Conservation (phyloP, 305 asterid species). For the Fraxinus greggii region DNA sequence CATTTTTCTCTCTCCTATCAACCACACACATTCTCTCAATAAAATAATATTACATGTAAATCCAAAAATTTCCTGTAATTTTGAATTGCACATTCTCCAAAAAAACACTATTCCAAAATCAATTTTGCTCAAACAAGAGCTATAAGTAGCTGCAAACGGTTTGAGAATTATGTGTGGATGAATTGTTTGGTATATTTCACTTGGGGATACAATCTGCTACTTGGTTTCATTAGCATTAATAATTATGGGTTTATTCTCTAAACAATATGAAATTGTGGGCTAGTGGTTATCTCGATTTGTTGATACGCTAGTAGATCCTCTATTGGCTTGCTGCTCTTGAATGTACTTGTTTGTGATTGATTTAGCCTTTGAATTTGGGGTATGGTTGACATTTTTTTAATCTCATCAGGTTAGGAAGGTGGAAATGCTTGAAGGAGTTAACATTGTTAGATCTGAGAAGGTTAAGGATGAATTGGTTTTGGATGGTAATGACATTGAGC, state of each 20-base stretch:
- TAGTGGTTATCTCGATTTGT: background rate
- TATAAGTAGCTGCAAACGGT: background rate
- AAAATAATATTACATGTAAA: too few species aligned
- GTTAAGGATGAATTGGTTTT: conserved; percentile 70
- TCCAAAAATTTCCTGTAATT: too few species aligned
- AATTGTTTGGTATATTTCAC: background rate
- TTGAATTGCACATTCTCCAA: too few species aligned
- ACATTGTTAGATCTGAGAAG: conserved; percentile 63
- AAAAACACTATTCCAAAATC: too few species aligned
- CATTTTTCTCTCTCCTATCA: too few species aligned
- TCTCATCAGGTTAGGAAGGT: conserved; percentile 58
- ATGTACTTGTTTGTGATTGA: background rate
- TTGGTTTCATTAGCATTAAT: background rate
- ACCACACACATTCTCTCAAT: too few species aligned
- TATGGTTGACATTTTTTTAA: background rate
- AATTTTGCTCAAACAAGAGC: too few species aligned
- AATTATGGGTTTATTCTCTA: background rate
- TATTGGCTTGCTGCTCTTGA: background rate
- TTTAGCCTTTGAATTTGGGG: background rate
- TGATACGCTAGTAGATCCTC: background rate
- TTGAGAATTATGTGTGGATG: background rate
- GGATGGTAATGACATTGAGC: conserved; percentile 76
- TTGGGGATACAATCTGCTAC: background rate
- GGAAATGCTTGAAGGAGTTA: conserved; percentile 74
- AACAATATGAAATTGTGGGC: background rate